Conservation (phyloP, 371 early-diverging fungal species). For the Rhizopus microsporus region DNA sequence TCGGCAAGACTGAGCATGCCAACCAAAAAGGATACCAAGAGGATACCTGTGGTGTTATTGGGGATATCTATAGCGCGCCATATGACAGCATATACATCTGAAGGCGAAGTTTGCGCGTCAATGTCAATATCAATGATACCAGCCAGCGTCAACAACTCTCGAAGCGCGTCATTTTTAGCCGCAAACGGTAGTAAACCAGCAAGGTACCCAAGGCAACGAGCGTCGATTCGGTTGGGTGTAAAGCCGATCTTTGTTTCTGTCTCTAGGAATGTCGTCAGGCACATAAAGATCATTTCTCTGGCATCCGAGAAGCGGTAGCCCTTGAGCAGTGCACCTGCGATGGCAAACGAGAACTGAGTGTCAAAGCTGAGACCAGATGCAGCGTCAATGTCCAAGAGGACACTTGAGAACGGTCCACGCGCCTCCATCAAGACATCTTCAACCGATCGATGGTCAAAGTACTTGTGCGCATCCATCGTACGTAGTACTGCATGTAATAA, state of each 20-base stretch:
- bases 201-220: constrained; percentile 43
- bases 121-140: constrained; percentile 39
- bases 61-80: constrained; percentile 43
- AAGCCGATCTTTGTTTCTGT: constrained; percentile 55
- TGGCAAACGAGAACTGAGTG: constrained; percentile 71
- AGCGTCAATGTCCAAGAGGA: constrained; percentile 54
- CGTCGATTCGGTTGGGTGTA: constrained; percentile 21
- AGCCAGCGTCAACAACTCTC: constrained; percentile 44
- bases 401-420: constrained; percentile 52
- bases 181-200: constrained; percentile 52
- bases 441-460: constrained; percentile 51
- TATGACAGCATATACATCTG: constrained; percentile 11
- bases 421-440: constrained; percentile 58
- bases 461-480: constrained; percentile 67
- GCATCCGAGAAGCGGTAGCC: constrained; percentile 52
- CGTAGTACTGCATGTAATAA: constrained; percentile 71
- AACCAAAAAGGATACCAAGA: constrained; percentile 63
- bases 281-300: constrained; percentile 64
- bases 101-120: constrained; percentile 1
- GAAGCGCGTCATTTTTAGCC: constrained; percentile 44
- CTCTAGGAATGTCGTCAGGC: constrained; percentile 69
- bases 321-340: constrained; percentile 63
- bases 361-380: constrained; percentile 63
- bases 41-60: constrained; percentile 52
- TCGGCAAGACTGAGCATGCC: constrained; percentile 66